phyloP scores from a whole-genome alignment of 2,329 filamentous ascomycete species.

The Aureobasidium sp. region DNA sequence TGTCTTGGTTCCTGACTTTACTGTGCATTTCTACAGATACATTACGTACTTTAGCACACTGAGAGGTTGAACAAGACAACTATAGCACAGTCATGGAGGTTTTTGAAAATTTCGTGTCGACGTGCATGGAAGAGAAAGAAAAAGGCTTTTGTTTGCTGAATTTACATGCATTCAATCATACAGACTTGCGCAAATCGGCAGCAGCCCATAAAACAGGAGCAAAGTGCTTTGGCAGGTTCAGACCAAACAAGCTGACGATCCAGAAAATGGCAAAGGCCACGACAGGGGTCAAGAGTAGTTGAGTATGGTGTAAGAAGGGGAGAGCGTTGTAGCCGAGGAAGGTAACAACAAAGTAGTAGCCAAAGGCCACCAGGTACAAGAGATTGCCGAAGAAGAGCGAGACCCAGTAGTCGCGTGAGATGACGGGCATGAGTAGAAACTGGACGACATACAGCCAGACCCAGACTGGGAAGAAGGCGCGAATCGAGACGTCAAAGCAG shows the following conservation, averaged over 20 bases:
- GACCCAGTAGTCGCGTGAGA: constrained; percentile 46
- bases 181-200: constrained; percentile 28
- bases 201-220: constrained; percentile 43
- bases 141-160: neutral
- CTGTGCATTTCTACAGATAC: too few relatives aligned
- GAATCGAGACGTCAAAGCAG: constrained; percentile 61
- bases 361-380: constrained; percentile 55
- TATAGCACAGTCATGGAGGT: neutral
- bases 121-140: neutral
- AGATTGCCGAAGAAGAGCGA: constrained; percentile 55
- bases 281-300: constrained; percentile 54
- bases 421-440: constrained; percentile 56
- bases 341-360: constrained; percentile 60
- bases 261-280: constrained; percentile 51
- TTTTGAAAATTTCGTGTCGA: neutral
- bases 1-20: too few relatives aligned
- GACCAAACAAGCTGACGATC: constrained; percentile 43
- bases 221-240: constrained; percentile 42
- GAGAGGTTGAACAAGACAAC: too few relatives aligned
- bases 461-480: constrained; percentile 60
- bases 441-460: constrained; percentile 59
- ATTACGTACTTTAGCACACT: too few relatives aligned
- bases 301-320: constrained; percentile 58
- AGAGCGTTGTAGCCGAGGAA: constrained; percentile 62
- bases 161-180: constrained; percentile 10